Conservation (phyloP, 2,329 filamentous ascomycete species). For the Bipolaris cookei region DNA sequence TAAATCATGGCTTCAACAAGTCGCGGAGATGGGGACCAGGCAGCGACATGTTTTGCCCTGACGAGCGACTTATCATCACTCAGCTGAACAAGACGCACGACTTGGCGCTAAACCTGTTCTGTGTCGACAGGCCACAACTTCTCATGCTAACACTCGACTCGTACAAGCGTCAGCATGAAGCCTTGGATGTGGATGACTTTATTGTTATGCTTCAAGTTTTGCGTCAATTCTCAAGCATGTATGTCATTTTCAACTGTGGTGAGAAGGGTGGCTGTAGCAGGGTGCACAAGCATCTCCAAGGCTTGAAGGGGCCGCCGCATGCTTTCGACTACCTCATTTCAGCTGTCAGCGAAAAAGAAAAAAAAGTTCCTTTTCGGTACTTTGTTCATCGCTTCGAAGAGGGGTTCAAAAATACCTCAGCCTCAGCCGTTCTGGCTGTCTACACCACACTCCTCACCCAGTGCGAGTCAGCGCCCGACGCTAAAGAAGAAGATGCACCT, state of each 20-base stretch:
- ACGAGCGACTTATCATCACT: conserved; percentile 52
- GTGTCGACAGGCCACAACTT: conserved; percentile 56
- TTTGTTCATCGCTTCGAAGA: conserved; percentile 42
- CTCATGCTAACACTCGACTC: conserved; percentile 58
- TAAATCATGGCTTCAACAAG: conserved; percentile 25
- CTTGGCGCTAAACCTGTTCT: conserved; percentile 58
- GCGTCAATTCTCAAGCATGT: conserved; percentile 37
- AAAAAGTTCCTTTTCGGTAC: conserved; percentile 47
- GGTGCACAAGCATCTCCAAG: conserved; percentile 59
- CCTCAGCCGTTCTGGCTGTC: conserved; percentile 21
- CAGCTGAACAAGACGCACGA: conserved; percentile 53
- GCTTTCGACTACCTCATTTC: conserved; percentile 34
- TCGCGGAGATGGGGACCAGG: conserved; percentile 41
- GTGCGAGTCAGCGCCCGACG: conserved; percentile 16
- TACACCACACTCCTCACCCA: conserved; percentile 30
- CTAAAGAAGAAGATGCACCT: conserved; percentile 33
- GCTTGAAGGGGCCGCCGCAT: conserved; percentile 46
- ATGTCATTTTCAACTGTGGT: conserved; percentile 58
- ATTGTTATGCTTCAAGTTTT: conserved; percentile 48
- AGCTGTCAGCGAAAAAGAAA: conserved; percentile 21
- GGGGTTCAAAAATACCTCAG: conserved; percentile 12
- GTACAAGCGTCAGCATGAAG: conserved; percentile 55
- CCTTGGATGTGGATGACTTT: conserved; percentile 52
- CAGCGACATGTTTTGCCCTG: conserved; percentile 53
- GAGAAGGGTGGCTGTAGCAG: conserved; percentile 55